These are phyloP conservation scores for Fusarium ramigenum DNA, from an alignment of 2,329 filamentous ascomycete species.

Conservation along the genomic window DNA sequence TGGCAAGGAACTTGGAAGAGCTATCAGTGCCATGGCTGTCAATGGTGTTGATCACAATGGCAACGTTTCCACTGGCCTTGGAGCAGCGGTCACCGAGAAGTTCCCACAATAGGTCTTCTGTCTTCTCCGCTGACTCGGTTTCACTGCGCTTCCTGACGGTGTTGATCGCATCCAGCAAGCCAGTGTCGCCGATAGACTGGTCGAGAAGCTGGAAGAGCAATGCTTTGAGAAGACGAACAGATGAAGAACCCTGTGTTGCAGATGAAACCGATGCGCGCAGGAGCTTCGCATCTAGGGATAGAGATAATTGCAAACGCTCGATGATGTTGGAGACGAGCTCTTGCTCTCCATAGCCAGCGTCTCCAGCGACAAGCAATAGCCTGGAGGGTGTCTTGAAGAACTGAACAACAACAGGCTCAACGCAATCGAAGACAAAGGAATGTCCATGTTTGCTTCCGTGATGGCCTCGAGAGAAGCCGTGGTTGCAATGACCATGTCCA, in stretches of 20 bases:
- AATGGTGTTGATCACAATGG: not conserved
- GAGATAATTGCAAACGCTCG: not conserved
- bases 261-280: rapidly evolving
- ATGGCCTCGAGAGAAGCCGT: not conserved
- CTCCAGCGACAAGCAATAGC: not conserved
- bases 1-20: not conserved
- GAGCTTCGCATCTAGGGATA: not conserved
- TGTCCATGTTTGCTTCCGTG: not conserved
- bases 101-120: not conserved
- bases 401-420: rapidly evolving
- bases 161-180: not conserved
- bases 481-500: not conserved
- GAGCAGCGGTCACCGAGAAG: not conserved
- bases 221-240: not conserved
- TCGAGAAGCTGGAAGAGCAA: not conserved
- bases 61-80: not conserved
- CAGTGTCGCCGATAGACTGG: not conserved
- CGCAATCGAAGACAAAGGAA: not conserved
- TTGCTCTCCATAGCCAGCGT: not conserved
- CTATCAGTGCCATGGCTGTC: not conserved
- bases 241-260: not conserved
- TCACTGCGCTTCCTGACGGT: not conserved
- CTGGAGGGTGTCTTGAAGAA: not conserved
- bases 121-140: not conserved
- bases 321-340: not conserved